Conservation (phyloP, 805 yeast genomes). For the Candida morakotiae region DNA sequence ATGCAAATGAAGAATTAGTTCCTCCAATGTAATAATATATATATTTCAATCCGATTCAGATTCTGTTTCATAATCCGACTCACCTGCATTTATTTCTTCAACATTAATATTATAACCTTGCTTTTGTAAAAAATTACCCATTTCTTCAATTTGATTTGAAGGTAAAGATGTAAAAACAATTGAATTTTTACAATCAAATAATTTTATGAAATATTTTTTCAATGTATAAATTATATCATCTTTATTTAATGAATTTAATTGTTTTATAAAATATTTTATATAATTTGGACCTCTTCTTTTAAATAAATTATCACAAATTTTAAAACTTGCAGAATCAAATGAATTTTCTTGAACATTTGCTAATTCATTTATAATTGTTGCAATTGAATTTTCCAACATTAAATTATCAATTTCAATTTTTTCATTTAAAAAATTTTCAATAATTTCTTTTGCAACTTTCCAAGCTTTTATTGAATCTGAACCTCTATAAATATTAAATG, state of each 20-base stretch:
- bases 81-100: slow-evolving; percentile 44
- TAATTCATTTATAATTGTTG: slow-evolving; percentile 67
- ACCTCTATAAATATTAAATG: slow-evolving; percentile 72
- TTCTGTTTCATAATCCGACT: slow-evolving; percentile 11
- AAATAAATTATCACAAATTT: slow-evolving; percentile 62
- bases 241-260: slow-evolving; percentile 48
- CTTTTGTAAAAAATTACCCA: slow-evolving; percentile 43
- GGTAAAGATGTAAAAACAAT: slow-evolving; percentile 71
- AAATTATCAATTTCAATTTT: slow-evolving; percentile 49
- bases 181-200: slow-evolving; percentile 58
- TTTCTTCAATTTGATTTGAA: slow-evolving; percentile 50
- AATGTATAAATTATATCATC: slow-evolving; percentile 50
- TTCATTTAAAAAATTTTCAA: slow-evolving; percentile 58
- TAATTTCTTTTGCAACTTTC: slow-evolving; percentile 60
- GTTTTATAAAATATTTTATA: slow-evolving; percentile 47
- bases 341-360: slow-evolving; percentile 68
- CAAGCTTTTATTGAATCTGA: slow-evolving; percentile 72
- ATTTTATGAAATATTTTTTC: slow-evolving; percentile 55
- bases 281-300: slow-evolving; percentile 69
- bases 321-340: slow-evolving; percentile 60
- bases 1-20: not conserved
- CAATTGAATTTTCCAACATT: slow-evolving; percentile 67
- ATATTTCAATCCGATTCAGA: not conserved
- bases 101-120: slow-evolving; percentile 59
- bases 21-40: not conserved